These are phyloP conservation scores for Suhomyces anneliseae DNA, from an alignment of 1,139 yeast genomes.

Conservation along the genomic window DNA sequence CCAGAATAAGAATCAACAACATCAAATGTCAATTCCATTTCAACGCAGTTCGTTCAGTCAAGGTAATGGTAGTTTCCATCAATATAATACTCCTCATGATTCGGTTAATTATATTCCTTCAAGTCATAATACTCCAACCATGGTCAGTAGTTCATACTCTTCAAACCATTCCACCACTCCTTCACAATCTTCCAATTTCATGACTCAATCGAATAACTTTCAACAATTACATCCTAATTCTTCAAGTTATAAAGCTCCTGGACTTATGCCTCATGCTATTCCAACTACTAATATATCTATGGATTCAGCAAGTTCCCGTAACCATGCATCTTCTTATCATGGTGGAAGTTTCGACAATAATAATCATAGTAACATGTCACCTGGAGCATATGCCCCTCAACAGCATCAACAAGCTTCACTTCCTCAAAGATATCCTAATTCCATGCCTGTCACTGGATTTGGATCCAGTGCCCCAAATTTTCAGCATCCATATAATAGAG, in stretches of 20 bases:
- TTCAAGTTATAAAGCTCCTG: slow-evolving; percentile 13
- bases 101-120: slow-evolving; percentile 42
- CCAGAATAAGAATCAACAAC: slow-evolving; percentile 3
- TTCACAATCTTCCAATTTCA: slow-evolving; percentile 14
- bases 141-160: slow-evolving; percentile 49
- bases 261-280: slow-evolving; percentile 20
- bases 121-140: slow-evolving; percentile 57
- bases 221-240: slow-evolving; percentile 14
- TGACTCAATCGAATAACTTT: slow-evolving; percentile 15
- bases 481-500: slow-evolving; percentile 4
- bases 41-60: slow-evolving; percentile 7
- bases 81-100: slow-evolving; percentile 19
- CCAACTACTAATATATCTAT: slow-evolving; percentile 51
- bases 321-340: slow-evolving; percentile 23
- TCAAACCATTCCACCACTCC: slow-evolving; percentile 45
- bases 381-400: slow-evolving; percentile 10
- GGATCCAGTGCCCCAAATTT: slow-evolving; percentile 1
- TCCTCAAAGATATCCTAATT: slow-evolving; percentile 10
- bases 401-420: slow-evolving; percentile 3
- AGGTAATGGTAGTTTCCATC: slow-evolving; percentile 8
- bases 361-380: slow-evolving; percentile 2
- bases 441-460: slow-evolving; percentile 9
- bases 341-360: slow-evolving; percentile 2
- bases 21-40: slow-evolving; percentile 9
- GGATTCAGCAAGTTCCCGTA: slow-evolving; percentile 41